Evolutionary conservation across 2,329 filamentous ascomycete species (phyloP), one percentile per base, ranked within the genome.

Genomic region (Phialocephala subalpina): DNA sequence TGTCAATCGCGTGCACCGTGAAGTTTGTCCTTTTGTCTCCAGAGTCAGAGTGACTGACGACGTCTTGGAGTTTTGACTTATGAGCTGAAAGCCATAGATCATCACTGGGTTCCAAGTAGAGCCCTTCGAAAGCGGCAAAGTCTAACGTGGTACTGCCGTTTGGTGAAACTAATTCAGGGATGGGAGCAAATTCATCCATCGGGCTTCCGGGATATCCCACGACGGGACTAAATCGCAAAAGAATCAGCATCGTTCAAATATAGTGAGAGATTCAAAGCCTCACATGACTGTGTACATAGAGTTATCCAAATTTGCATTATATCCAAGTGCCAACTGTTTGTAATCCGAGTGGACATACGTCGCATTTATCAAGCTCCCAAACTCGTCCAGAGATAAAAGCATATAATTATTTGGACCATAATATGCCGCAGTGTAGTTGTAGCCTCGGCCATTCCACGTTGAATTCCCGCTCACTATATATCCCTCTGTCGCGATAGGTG

Each of bases 1-100:
- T 27, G 25, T 52, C 47, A 5, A 25, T 11, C 5, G 45, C 20
- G 18, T 49, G 22, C 11, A n/a, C 18, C 5, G 38, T 14, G 12
- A 14, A n/a, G 12, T 14, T 42, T 14, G 38, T n/a, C 12, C 14
- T 42, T 14, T 14, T 3, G 12, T 11, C 45, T 20, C n/a, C 45
- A 11, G 7, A 25, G 20, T 6, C 3, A 20, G 45, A 49, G 12
- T 20, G 11, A 25, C 18, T 33, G 36, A 36, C 8, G 20, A 20
- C 18, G 16, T 38, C 16, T n/a, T n/a, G 14, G 53, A 14, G 29
- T 6, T 29, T 18, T 6, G 52, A 16, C 36, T 36, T 18, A 38
- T 57, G 53, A 27, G 53, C 53, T 12, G 53, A 25, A 20, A 36
- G 20, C 53, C 29, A 57, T n/a, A 57, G 20, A n/a, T 57, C 53